Evolutionary conservation across 257 asterid genomes (phyloP).

Genomic region (Prunella vulgaris): DNA sequence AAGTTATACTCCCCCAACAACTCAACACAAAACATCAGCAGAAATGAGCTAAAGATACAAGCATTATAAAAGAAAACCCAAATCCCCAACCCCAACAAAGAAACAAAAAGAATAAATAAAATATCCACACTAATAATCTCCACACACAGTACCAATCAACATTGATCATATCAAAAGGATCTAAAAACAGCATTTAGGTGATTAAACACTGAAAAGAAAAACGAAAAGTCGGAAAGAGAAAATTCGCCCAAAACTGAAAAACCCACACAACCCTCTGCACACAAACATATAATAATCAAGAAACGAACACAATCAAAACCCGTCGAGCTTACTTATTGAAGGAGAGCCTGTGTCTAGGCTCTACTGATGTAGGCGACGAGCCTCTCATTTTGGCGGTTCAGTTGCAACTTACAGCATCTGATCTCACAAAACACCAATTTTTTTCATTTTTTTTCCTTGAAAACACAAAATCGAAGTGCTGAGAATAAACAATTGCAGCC

Average conservation of each 20-base stretch:
- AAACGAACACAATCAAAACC: neutral
- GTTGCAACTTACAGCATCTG: conserved; percentile 25
- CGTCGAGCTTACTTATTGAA: conserved; percentile 32
- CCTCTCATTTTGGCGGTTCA: conserved; percentile 48
- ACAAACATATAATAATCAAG: too few relatives aligned
- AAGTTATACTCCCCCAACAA: neutral
- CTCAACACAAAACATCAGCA: conserved; percentile 4
- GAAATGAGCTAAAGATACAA: neutral
- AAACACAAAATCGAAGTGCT: neutral
- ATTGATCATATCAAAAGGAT: neutral
- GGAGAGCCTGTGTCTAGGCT: conserved; percentile 59
- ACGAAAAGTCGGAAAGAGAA: neutral
- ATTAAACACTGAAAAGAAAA: neutral
- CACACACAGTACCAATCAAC: neutral
- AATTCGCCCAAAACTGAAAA: neutral
- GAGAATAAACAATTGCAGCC: neutral
- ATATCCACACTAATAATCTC: neutral
- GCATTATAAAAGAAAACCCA: neutral
- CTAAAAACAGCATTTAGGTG: neutral
- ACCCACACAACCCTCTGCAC: neutral
- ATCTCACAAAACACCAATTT: conserved; percentile 14
- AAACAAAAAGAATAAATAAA: neutral
- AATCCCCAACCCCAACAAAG: too few relatives aligned
- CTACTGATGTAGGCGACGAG: conserved; percentile 46
- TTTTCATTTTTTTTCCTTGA: neutral